Evolutionary conservation across 192 early-diverging fungal genomes (phyloP), one percentile per base, ranked within the genome.

Genomic region (Coemansia sp.): DNA sequence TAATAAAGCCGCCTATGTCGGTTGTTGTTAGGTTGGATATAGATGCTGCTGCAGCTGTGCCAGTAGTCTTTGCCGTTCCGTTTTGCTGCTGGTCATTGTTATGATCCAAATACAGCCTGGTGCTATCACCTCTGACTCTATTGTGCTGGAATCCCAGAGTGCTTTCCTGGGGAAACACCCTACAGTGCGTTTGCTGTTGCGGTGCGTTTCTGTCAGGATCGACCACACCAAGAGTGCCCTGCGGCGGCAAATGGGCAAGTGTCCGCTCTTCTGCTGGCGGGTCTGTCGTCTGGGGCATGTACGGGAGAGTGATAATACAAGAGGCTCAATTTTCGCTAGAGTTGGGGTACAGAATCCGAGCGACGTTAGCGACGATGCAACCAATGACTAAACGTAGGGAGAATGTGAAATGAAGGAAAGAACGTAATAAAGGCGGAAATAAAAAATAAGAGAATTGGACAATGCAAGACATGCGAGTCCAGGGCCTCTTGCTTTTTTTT

Each of bases 201-300:
- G 44, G 68, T 12, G 38, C 23, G 59, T 10, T 39, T 12, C 34
- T 59, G 20, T 35, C 16, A 38, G 4, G 33, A 16, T 60, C 53
- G 34, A 53, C 21, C 16, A 48, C 43, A 30, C 23, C 57, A 65
- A 66, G 56, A 61, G 64, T 35, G 45, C 45, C 63, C 35, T 71
- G 69, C 58, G 57, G 55, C 18, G 57, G 4, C 55, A 43, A 26
- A 58, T 41, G 56, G 15, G 53, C 35, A 43, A 61, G 65, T 35
- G 44, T 24, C 51, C 55, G 71, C 26, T 73, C 65, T 49, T 67
- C 65, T n/a, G 51, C n/a, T 23, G 62, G 66, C 60, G 63, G 35
- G 60, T 75, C 72, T 46, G 68, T 68, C 62, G 69, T 72, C 39
- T 71, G 78, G 62, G 77, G 57, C 72, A 71, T 76, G 38, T 38